These are phyloP conservation scores for Nakaseomyces glabratus DNA, from an alignment of 1,139 yeast genomes.

Conservation along the genomic window DNA sequence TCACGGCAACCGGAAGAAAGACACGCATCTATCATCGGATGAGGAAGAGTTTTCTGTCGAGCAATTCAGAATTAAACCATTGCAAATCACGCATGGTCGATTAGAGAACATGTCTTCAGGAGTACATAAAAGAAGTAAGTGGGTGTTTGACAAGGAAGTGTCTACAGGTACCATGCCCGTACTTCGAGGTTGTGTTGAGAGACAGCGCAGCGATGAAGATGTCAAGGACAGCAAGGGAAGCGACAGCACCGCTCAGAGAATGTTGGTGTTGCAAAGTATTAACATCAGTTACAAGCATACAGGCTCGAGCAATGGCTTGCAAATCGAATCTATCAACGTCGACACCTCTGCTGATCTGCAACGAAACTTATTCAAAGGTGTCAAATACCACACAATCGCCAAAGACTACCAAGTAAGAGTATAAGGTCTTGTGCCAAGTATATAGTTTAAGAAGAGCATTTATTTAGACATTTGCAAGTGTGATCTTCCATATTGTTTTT, in stretches of 20 bases:
- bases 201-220: background rate
- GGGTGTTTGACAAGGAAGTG: slow-evolving; percentile 37
- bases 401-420: slow-evolving; percentile 49
- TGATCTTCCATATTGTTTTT: too few relatives aligned
- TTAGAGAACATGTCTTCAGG: slow-evolving; percentile 24
- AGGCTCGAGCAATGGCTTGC: slow-evolving; percentile 68
- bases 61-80: slow-evolving; percentile 18
- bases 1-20: too few relatives aligned
- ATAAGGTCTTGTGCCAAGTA: slow-evolving; percentile 1
- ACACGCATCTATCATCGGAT: background rate
- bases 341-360: slow-evolving; percentile 37
- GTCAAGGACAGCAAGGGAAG: background rate
- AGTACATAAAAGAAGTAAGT: background rate
- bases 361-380: slow-evolving; percentile 85
- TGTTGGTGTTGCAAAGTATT: slow-evolving; percentile 29
- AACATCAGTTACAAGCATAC: slow-evolving; percentile 49
- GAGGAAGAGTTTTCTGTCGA: slow-evolving; percentile 10
- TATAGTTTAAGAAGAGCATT: too few relatives aligned
- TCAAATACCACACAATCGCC: slow-evolving; percentile 63
- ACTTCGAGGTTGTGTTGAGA: slow-evolving; percentile 33
- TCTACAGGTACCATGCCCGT: slow-evolving; percentile 62
- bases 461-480: too few relatives aligned
- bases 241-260: slow-evolving; percentile 2
- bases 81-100: slow-evolving; percentile 32
- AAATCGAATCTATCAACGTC: slow-evolving; percentile 58